Evolutionary conservation across 1,284 basidiomycete species (phyloP), one percentile per base, ranked within the genome.

Genomic region (Microbotryomycetes sp.): DNA sequence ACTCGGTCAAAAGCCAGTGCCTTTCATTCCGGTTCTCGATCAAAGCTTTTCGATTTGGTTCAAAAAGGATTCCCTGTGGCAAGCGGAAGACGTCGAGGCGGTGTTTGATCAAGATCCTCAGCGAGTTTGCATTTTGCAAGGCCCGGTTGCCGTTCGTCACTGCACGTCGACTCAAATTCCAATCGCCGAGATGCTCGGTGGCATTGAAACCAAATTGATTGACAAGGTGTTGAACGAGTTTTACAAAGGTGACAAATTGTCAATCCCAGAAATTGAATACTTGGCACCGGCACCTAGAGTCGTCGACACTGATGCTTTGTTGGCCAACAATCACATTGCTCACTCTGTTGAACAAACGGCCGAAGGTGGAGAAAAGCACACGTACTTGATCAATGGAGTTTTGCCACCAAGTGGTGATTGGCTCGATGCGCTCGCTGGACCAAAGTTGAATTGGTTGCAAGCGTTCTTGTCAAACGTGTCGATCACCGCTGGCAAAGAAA

Each of bases 21-120:
- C 94, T 1, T 98, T 97, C 81, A 97, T 98, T 71, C 93, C 94
- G n/a, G 86, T 97, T 55, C 83, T 98, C 53, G 93, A 97, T 76
- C 84, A 85, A 26, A 85, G 78, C 70, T 97, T 98, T 75, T 91
- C 94, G 76, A 91, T 97, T 59, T 97, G 93, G 92, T 97, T 97
- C 81, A 97, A 97, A 83, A 96, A 96, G 49, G 63, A 63, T 54
- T 67, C 60, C 47, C 64, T 67, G 28, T 97, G 94, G 94, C 89
- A 91, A 50, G 88, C 92, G 6, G 96, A 98, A 77, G 94, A 99
- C 75, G 92, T 98, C 70, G 94, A 98, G 68, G 94, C 92, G 16
- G 92, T 98, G 47, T 93, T 97, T 72, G 96, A 97, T 77, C 92
- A 93, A 78, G 93, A 97, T 76, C 90, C 94, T 31, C 90, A 98